Evolutionary conservation across 2,329 filamentous ascomycete species (phyloP).

Genomic region (Stenocarpella maydis): DNA sequence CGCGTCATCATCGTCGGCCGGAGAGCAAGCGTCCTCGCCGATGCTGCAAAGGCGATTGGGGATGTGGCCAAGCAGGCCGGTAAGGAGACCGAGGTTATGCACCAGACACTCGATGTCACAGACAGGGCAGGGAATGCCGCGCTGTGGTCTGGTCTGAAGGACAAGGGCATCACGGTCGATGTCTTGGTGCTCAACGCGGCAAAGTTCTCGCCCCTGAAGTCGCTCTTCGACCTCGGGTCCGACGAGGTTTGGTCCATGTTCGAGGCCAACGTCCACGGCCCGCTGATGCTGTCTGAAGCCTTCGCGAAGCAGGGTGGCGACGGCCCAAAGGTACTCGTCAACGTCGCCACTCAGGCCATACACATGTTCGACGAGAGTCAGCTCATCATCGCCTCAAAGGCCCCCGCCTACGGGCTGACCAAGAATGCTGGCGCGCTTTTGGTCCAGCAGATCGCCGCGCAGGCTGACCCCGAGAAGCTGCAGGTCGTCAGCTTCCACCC

Average conservation of each 20-base stretch:
- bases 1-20: slow-evolving; percentile 33
- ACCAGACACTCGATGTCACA: slow-evolving; percentile 30
- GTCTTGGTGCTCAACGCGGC: slow-evolving; percentile 27
- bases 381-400: slow-evolving; percentile 37
- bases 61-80: background rate
- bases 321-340: slow-evolving; percentile 6
- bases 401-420: slow-evolving; percentile 36
- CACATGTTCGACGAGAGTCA: slow-evolving; percentile 33
- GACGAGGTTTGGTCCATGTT: slow-evolving; percentile 35
- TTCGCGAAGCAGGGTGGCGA: slow-evolving; percentile 36
- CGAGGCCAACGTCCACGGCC: slow-evolving; percentile 37
- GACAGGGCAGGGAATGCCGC: slow-evolving; percentile 17
- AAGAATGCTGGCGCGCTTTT: slow-evolving; percentile 38
- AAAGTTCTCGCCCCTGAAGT: slow-evolving; percentile 13
- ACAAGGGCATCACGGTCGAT: slow-evolving; percentile 26
- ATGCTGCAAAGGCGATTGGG: slow-evolving; percentile 20
- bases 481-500: slow-evolving; percentile 41
- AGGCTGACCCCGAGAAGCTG: slow-evolving; percentile 34
- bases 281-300: slow-evolving; percentile 33
- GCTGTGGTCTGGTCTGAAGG: slow-evolving; percentile 28
- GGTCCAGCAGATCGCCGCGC: slow-evolving; percentile 38
- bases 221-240: slow-evolving; percentile 34
- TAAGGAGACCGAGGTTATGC: slow-evolving; percentile 19
- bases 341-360: slow-evolving; percentile 31
- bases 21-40: slow-evolving; percentile 16